Evolutionary conservation across 177 flowering plant species (phyloP), one percentile per base, ranked within the genome.

Genomic region (Telopea speciosissima): DNA sequence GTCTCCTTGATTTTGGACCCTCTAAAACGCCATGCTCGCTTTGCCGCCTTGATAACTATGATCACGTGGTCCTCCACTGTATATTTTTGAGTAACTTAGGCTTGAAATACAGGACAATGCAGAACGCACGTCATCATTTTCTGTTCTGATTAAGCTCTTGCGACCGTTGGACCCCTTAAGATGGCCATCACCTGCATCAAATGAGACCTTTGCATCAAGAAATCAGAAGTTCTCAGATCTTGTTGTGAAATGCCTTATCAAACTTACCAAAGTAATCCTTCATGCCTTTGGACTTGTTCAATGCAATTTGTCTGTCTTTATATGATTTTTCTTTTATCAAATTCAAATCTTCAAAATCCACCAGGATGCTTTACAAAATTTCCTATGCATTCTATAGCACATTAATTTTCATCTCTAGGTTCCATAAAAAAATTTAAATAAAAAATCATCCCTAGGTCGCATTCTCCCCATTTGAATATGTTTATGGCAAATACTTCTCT

Each of bases 161-260:
- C 89, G 92, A 54, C 99, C 99, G 42, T 73, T 96, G 73, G 99
- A 96, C 77, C 95, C 97, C 8, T 84, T 93, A 45, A 88, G 97
- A 80, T 93, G 98, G 99, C 99, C 98, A 62, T 84, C 87, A 68
- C 91, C 92, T 63, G 87, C 86, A 62, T 76, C 89, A 52, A 84
- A 81, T 76, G 98, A 96, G 74, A 82, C 82, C 21, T 74, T 88
- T 77, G 84, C 82, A 12, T 68, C 81, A 33, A 84, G 99, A 82
- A 93, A 90, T 79, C 96, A 90, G 82, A 93, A 92, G 82, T 96
- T 96, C 73, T 91, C 93, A 59, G 99, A 96, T 78, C 81, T 96
- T 74, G 98, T 96, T 63, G 97, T 93, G 40, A 96, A 93, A 79
- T 96, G 99, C 78, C 83, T 96, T 33, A 91, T 93, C 72, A 96